phyloP scores from a whole-genome alignment of 169 alveolate genomes.

The Pseudocohnilembus persalinus region DNA sequence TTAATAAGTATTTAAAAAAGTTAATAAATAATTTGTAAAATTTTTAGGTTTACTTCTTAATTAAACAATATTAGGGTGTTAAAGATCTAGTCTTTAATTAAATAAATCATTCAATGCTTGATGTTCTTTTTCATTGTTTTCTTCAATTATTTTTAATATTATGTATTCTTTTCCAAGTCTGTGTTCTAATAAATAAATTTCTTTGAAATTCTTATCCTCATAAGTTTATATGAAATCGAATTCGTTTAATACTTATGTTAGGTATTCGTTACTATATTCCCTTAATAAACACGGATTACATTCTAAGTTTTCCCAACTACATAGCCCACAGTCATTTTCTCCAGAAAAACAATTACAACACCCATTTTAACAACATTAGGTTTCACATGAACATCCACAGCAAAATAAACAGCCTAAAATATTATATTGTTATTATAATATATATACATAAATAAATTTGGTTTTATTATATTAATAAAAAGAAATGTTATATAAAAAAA shows the following conservation, averaged over 20 bases:
- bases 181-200: slow-evolving; percentile 13
- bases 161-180: slow-evolving; percentile 1
- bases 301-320: slow-evolving; percentile 7
- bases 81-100: neutral
- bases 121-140: slow-evolving; percentile 7
- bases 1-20: neutral
- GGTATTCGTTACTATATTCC: neutral
- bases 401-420: neutral
- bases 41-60: neutral
- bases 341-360: slow-evolving; percentile 3
- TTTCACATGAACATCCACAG: neutral
- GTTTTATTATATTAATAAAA: no score
- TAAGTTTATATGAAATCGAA: slow-evolving; percentile 4
- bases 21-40: no score
- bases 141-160: slow-evolving; percentile 12
- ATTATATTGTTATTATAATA: no score
- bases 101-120: neutral
- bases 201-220: slow-evolving; percentile 15
- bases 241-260: slow-evolving; percentile 19
- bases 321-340: slow-evolving; percentile 5
- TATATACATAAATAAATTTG: no score
- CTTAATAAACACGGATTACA: slow-evolving; percentile 24
- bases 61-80: neutral
- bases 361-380: neutral
- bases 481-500: no score